These are phyloP conservation scores for Arachis stenosperma DNA, from an alignment of 306 rosid species.

Conservation along the genomic window DNA sequence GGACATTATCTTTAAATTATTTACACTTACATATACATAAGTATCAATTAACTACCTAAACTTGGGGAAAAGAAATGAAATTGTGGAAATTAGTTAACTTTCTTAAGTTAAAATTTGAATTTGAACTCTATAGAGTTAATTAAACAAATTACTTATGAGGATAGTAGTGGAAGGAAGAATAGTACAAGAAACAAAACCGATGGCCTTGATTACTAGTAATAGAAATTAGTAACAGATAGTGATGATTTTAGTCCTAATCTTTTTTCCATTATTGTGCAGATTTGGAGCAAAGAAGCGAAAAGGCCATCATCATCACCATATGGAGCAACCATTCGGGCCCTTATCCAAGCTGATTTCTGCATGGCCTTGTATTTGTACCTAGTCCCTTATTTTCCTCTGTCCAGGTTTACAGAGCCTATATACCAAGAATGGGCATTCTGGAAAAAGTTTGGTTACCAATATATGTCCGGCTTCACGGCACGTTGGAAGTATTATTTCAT, in stretches of 20 bases:
- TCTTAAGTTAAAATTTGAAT: no score
- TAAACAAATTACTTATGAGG: no score
- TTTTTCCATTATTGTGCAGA: constrained; percentile 44
- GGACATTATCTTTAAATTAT: no score
- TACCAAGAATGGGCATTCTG: constrained; percentile 85
- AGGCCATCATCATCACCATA: constrained; percentile 72
- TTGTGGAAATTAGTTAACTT: no score
- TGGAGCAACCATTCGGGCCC: constrained; percentile 71
- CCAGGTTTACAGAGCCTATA: constrained; percentile 74
- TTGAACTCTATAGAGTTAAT: no score
- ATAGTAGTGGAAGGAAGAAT: no score
- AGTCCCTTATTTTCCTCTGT: constrained; percentile 75
- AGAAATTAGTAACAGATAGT: no score
- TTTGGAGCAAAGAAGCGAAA: constrained; percentile 73
- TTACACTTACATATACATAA: no score
- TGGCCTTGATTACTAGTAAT: no score
- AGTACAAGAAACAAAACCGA: no score
- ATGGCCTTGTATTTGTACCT: constrained; percentile 86
- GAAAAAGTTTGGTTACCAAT: constrained; percentile 85
- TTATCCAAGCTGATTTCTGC: constrained; percentile 87
- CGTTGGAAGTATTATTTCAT: constrained; percentile 99
- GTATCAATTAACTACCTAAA: no score
- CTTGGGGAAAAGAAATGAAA: no score
- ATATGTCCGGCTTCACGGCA: constrained; percentile 89
- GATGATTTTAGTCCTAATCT: not conserved